Evolutionary conservation across 1,139 yeast genomes (phyloP), one percentile per base, ranked within the genome.

Genomic region (Yamadazyma songkhlaensis): DNA sequence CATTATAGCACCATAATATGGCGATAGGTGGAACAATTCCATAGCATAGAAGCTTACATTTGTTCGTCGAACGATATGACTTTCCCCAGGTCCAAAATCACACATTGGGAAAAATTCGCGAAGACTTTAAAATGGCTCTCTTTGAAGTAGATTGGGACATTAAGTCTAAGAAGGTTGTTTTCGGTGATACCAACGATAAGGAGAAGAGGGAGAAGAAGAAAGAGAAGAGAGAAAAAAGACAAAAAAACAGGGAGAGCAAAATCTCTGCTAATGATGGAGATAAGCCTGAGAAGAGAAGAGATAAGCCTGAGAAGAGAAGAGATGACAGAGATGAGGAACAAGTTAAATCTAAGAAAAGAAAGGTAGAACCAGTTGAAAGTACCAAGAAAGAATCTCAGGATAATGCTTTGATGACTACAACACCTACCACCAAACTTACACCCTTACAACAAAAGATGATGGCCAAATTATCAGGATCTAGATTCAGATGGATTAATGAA

Each of bases 401-500:
- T 37, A 4, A 13, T 9, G 13, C 20, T 26, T 6, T 34, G 21
- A 20, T 23, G 24, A 21, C 35, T 67, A 12, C 9, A 6, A 9
- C 20, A 27, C 10, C 10, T 8, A 23, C 9, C 9, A 9, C 24
- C 17, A 82, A 83, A 40, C 66, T 92, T 37, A 90, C 97, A 0
- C 96, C 97, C 11, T 66, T 94, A 47, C 98, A 94, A 59, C 88
- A 85, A 52, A 94, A 92, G 56, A 92, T 92, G 97, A 79, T 88
- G 81, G 89, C 87, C 35, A 92, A 92, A 59, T 74, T 92, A 33
- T 80, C 95, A 2, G 99, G 98, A 0, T 89, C 97, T 0, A 69
- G 98, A 51, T 92, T 92, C 63, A 74, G 99, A 59, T 92, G 97
- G 97, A 94, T 92, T 55, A 92, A 92, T 57, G 98, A 92, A 59